phyloP scores from a whole-genome alignment of 1,284 basidiomycete genomes.

The Cutaneotrichosporon daszewskae region DNA sequence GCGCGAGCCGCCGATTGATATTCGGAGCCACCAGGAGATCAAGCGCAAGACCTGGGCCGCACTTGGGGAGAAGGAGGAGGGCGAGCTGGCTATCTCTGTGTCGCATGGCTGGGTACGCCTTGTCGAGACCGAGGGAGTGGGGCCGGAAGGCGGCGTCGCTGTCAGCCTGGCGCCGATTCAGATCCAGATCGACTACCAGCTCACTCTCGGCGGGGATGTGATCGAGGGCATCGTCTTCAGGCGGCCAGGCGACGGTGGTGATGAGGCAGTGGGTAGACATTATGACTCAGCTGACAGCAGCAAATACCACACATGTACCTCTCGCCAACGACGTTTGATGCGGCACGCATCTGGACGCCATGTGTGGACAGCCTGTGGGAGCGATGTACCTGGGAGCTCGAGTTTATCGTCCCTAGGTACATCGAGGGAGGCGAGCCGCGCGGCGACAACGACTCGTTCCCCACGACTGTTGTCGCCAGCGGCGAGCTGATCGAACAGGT shows the following conservation, averaged over 20 bases:
- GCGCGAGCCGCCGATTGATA: conserved; percentile 55
- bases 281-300: conserved; percentile 46
- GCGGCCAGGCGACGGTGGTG: conserved; percentile 36
- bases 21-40: conserved; percentile 84
- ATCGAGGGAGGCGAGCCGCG: conserved; percentile 60
- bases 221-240: conserved; percentile 44
- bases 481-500: conserved; percentile 92
- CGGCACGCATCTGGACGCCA: conserved; percentile 93
- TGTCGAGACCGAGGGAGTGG: conserved; percentile 21
- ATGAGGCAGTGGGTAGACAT: conserved; percentile 58
- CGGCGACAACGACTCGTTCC: conserved; percentile 53
- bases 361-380: conserved; percentile 95
- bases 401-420: conserved; percentile 86
- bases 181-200: conserved; percentile 44
- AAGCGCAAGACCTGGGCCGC: conserved; percentile 89
- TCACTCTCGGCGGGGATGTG: conserved; percentile 33
- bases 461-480: conserved; percentile 83
- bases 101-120: conserved; percentile 66
- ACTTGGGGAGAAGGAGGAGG: conserved; percentile 82
- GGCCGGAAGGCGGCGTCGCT: conserved; percentile 22
- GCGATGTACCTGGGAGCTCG: conserved; percentile 96
- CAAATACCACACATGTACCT: conserved; percentile 90
- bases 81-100: conserved; percentile 86
- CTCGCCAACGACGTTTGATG: conserved; percentile 78
- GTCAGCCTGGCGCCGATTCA: conserved; percentile 38